These are phyloP conservation scores for Polysphondylium violaceum DNA, from an alignment of 78 protist species.

Conservation along the genomic window DNA sequence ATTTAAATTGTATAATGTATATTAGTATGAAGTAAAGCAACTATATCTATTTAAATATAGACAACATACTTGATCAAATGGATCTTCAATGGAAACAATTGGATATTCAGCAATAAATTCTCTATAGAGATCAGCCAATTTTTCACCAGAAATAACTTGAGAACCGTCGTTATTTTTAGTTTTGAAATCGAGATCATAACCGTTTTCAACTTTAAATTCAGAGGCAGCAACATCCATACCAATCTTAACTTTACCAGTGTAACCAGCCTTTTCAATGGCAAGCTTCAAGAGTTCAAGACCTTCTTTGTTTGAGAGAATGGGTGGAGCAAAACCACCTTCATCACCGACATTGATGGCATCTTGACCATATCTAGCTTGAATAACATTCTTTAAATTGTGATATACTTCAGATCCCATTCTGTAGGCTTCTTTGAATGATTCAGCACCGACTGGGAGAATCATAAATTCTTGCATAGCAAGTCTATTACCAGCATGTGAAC, in stretches of 20 bases:
- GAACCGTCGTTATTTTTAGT: conserved; percentile 81
- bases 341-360: conserved; percentile 98
- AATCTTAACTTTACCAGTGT: conserved; percentile 92
- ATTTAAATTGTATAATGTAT: neutral
- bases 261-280: conserved; percentile 98
- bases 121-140: conserved; percentile 70
- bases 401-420: conserved; percentile 98
- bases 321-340: conserved; percentile 99
- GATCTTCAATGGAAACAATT: conserved; percentile 98
- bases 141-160: conserved; percentile 79
- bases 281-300: conserved; percentile 94
- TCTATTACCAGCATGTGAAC: conserved; percentile 98
- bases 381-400: conserved; percentile 95
- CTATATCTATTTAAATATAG: too few relatives aligned
- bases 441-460: conserved; percentile 96
- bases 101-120: conserved; percentile 87
- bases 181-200: conserved; percentile 99
- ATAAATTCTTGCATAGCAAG: conserved; percentile 98
- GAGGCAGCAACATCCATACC: conserved; percentile 99
- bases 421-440: conserved; percentile 94
- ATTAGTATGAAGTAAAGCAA: neutral
- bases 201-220: conserved; percentile 93
- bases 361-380: conserved; percentile 91
- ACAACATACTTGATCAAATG: conserved; percentile 93
- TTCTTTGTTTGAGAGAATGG: conserved; percentile 91